phyloP scores from a whole-genome alignment of 768 basidiomycete species.

The Butyriboletus loyo region DNA sequence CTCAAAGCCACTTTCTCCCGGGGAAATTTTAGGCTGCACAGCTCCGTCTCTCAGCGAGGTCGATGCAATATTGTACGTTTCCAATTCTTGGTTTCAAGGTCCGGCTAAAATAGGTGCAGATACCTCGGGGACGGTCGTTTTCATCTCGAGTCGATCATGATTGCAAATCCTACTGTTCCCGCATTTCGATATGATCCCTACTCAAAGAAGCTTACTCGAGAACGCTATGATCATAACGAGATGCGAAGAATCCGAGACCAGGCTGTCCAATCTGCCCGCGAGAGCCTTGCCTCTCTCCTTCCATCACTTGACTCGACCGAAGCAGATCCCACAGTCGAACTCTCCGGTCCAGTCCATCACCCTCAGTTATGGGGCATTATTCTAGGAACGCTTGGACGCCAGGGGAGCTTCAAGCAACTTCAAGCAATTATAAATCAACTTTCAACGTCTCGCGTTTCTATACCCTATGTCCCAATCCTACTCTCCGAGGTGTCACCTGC shows the following conservation, averaged over 20 bases:
- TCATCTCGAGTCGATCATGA: constrained; percentile 98
- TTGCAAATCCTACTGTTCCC: constrained; percentile 92
- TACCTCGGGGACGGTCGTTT: constrained; percentile 98
- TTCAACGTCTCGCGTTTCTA: constrained; percentile 45
- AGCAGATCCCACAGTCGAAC: constrained; percentile 15
- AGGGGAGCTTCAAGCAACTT: constrained; percentile 89
- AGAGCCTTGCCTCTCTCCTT: constrained; percentile 47
- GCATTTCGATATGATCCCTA: constrained; percentile 99
- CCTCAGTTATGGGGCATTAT: constrained; percentile 78
- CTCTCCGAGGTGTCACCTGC: constrained; percentile 96
- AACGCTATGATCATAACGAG: constrained; percentile 84
- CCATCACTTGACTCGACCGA: constrained; percentile 6
- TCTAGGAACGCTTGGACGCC: constrained; percentile 90
- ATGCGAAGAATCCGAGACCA: constrained; percentile 76
- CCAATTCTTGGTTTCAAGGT: not conserved
- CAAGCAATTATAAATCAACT: constrained; percentile 80
- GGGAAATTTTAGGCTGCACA: constrained; percentile 96
- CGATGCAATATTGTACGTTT: constrained; percentile 85
- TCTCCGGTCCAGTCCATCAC: constrained; percentile 12
- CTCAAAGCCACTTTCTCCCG: constrained; percentile 90
- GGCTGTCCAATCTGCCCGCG: constrained; percentile 72
- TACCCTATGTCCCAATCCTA: constrained; percentile 86
- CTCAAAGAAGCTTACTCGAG: constrained; percentile 93
- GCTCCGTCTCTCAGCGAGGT: constrained; percentile 77
- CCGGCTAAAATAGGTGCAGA: constrained; percentile 40